phyloP scores from a whole-genome alignment of 139 green algal genomes.

The Medakamo hakoo region DNA sequence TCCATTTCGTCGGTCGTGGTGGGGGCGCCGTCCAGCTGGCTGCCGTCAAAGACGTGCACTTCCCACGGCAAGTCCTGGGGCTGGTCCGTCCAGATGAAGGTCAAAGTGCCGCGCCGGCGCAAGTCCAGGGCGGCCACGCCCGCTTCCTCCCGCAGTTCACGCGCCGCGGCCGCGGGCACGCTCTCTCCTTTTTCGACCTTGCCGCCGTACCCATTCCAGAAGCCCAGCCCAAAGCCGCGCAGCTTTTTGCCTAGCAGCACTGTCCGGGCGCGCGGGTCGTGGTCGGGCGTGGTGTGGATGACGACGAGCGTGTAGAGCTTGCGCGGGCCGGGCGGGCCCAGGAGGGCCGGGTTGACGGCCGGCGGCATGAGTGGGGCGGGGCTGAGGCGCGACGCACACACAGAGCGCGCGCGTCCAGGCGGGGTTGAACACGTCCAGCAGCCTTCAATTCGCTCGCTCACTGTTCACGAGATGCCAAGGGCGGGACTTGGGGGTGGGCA shows the following conservation, averaged over 20 bases:
- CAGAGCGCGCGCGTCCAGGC: too few relatives aligned
- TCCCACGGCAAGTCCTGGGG: slow-evolving; percentile 27
- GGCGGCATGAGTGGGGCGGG: too few relatives aligned
- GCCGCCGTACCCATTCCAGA: slow-evolving; percentile 37
- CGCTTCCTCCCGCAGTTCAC: slow-evolving; percentile 33
- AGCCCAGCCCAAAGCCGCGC: slow-evolving; percentile 30
- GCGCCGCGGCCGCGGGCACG: slow-evolving; percentile 14
- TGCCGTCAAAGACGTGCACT: slow-evolving; percentile 32
- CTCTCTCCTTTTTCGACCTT: slow-evolving; percentile 40
- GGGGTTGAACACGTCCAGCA: too few relatives aligned
- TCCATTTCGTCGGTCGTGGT: slow-evolving; percentile 40
- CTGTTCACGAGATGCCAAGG: too few relatives aligned
- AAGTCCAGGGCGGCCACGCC: slow-evolving; percentile 13
- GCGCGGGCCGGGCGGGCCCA: too few relatives aligned
- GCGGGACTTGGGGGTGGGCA: too few relatives aligned
- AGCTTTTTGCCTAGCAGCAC: slow-evolving; percentile 42
- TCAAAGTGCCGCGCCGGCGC: slow-evolving; percentile 20
- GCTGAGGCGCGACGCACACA: too few relatives aligned
- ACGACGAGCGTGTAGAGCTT: too few relatives aligned
- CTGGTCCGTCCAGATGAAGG: slow-evolving; percentile 37
- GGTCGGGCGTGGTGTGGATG: too few relatives aligned
- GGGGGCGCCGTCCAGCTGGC: slow-evolving; percentile 18
- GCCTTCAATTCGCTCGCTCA: too few relatives aligned
- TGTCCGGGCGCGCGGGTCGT: too few relatives aligned
- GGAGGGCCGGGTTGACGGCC: too few relatives aligned